Evolutionary conservation across 352 stramenopile species (phyloP), one percentile per base, ranked within the genome.

Genomic region (Phytophthora tubulina): DNA sequence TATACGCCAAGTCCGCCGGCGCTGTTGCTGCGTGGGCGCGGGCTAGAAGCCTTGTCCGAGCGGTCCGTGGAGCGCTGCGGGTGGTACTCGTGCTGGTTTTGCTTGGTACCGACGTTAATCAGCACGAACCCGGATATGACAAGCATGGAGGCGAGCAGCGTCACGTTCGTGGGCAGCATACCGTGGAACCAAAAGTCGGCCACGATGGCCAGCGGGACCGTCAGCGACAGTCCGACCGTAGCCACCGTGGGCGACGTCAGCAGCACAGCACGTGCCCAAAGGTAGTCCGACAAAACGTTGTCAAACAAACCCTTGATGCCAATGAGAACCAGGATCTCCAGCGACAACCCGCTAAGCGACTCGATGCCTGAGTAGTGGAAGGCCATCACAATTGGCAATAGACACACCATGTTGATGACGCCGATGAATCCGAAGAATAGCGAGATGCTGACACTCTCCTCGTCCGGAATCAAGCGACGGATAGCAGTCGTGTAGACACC

Each of bases 351-450:
- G 41, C 75, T 66, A 6, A 96, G 81, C 6, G 81, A 89, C 68
- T 93, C 84, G 49, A 92, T 72, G 51, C 69, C 72, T 5, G 85
- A 86, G 54, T 70, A 81, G 74, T 95, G 82, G 63, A 92, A 82
- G 21, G 75, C 14, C 21, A 91, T 6, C 6, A 96, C 80, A 21
- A 94, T 78, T 27, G 89, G 81, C 42, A 89, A 41, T 46, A 99
- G 76, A 15, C 84, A 61, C 2, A 98, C 62, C 68, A 92, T 90
- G 78, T 97, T 98, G 69, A 97, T 82, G 5, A 96, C 35, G 41
- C 97, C 96, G 41, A 99, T 84, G 73, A 98, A 98, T 3, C 97
- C 97, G 60, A 99, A 96, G 49, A 99, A 91, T 10, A 98, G 80
- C 70, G 92, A 88, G 79, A 98, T 96, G 48, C 89, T 97, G 62